These are phyloP conservation scores for Lipomyces sp. DNA, from an alignment of 805 yeast species.

Conservation along the genomic window DNA sequence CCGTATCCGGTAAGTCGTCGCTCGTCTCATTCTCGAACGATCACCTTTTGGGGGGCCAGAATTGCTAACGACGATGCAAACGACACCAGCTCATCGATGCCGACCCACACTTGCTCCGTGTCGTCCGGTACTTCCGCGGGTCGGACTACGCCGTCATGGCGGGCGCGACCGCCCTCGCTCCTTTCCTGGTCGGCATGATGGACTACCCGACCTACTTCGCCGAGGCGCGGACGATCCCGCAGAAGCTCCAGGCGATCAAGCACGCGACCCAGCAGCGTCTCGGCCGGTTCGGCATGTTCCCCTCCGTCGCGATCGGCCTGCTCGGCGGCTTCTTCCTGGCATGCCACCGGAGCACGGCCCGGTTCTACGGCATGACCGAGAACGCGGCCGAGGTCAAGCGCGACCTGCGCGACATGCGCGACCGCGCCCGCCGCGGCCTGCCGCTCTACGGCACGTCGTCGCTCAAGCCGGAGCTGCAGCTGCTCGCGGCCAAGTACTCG, in stretches of 20 bases:
- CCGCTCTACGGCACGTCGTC: conserved; percentile 65
- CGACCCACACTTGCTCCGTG: conserved; percentile 74
- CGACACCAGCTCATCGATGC: conserved; percentile 55
- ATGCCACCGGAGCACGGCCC: conserved; percentile 48
- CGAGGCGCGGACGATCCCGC: not conserved
- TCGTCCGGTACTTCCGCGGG: conserved; percentile 66
- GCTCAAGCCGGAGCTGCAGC: conserved; percentile 67
- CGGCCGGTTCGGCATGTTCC: conserved; percentile 4
- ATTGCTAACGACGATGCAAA: no score
- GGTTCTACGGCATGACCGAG: conserved; percentile 78
- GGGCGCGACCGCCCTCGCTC: conserved; percentile 49
- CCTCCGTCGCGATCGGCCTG: conserved; percentile 44
- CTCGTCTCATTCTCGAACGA: no score
- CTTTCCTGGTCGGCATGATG: conserved; percentile 45
- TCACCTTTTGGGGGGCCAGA: no score
- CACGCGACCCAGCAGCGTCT: conserved; percentile 2
- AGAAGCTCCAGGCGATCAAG: conserved; percentile 1
- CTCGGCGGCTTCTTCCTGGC: conserved; percentile 72
- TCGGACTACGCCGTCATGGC: conserved; percentile 59
- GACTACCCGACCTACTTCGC: conserved; percentile 41
- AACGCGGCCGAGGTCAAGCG: conserved; percentile 64
- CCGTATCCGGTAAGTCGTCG: conserved; percentile 19
- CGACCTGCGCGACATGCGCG: conserved; percentile 73
- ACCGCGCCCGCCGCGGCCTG: conserved; percentile 58
- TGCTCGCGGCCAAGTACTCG: conserved; percentile 72